A percentile compares a stretch with the other conserved stretches of the same genome.
phyloP scores from a whole-genome alignment of 116 monocot genomes.

The Cymodocea nodosa region DNA sequence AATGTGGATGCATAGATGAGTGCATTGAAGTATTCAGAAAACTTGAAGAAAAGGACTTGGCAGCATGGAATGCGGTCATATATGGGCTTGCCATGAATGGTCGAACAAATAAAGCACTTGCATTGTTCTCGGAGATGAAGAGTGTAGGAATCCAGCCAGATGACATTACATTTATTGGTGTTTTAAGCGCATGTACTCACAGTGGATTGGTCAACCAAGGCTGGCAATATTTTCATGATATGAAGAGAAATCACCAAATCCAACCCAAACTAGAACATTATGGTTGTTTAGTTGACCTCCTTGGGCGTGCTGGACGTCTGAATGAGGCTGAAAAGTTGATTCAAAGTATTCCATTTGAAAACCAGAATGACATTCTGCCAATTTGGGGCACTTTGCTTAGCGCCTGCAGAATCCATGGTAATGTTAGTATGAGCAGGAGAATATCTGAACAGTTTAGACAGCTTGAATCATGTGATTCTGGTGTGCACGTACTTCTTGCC shows the following conservation, averaged over 20 bases:
- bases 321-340: conserved; percentile 23
- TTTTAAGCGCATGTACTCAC: conserved; percentile 27
- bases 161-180: conserved; percentile 19
- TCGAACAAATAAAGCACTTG: conserved; percentile 9
- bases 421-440: conserved; percentile 10
- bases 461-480: background rate
- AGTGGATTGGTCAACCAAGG: conserved; percentile 24
- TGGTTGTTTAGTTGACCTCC: conserved; percentile 17
- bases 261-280: conserved; percentile 27
- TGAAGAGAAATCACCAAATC: conserved; percentile 14
- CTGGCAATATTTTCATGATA: conserved; percentile 14
- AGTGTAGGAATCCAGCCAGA: conserved; percentile 5
- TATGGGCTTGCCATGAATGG: conserved; percentile 35
- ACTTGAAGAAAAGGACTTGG: conserved; percentile 16
- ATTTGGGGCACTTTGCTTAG: conserved; percentile 19
- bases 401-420: conserved; percentile 21
- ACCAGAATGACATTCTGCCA: conserved; percentile 11
- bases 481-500: conserved; percentile 11
- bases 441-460: conserved; percentile 4
- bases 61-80: conserved; percentile 28
- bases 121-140: conserved; percentile 26
- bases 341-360: conserved; percentile 12
- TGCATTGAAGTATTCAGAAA: conserved; percentile 11
- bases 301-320: conserved; percentile 18
- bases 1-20: conserved; percentile 22